Conservation (phyloP, 192 early-diverging fungal species). For the Dimargaris verticillata region DNA sequence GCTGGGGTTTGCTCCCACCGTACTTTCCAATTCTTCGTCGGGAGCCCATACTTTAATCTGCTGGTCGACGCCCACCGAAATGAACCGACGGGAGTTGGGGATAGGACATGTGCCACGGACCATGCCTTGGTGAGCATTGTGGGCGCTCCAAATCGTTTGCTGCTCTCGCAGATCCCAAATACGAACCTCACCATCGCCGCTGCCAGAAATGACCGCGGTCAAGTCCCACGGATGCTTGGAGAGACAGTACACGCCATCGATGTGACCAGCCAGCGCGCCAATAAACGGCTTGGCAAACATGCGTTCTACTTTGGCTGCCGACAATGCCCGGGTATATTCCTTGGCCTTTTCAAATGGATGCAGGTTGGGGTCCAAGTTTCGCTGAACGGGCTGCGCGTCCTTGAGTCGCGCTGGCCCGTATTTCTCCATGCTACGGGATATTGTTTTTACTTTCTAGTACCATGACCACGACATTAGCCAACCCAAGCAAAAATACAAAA, state of each 20-base stretch:
- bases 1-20: slow-evolving; percentile 13
- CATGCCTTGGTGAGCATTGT: slow-evolving; percentile 63
- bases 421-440: slow-evolving; percentile 65
- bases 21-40: slow-evolving; percentile 18
- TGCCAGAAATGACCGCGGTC: slow-evolving; percentile 69
- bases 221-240: slow-evolving; percentile 84
- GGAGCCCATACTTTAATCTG: slow-evolving; percentile 86
- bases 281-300: slow-evolving; percentile 97
- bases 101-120: slow-evolving; percentile 70
- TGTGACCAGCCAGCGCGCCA: slow-evolving; percentile 72
- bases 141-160: slow-evolving; percentile 55
- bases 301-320: slow-evolving; percentile 82
- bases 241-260: slow-evolving; percentile 91
- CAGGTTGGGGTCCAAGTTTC: slow-evolving; percentile 75
- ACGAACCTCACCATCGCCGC: slow-evolving; percentile 89
- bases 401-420: slow-evolving; percentile 64
- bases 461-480: no score
- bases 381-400: slow-evolving; percentile 73
- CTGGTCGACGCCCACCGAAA: slow-evolving; percentile 90
- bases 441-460: slow-evolving; percentile 76
- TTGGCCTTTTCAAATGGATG: slow-evolving; percentile 91
- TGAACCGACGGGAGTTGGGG: slow-evolving; percentile 45
- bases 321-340: slow-evolving; percentile 91
- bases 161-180: slow-evolving; percentile 74
- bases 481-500: no score